A percentile compares a stretch with the other conserved stretches of the same genome.
Conservation (phyloP, 768 basidiomycete genomes). For the Wakefieldia striispora region DNA sequence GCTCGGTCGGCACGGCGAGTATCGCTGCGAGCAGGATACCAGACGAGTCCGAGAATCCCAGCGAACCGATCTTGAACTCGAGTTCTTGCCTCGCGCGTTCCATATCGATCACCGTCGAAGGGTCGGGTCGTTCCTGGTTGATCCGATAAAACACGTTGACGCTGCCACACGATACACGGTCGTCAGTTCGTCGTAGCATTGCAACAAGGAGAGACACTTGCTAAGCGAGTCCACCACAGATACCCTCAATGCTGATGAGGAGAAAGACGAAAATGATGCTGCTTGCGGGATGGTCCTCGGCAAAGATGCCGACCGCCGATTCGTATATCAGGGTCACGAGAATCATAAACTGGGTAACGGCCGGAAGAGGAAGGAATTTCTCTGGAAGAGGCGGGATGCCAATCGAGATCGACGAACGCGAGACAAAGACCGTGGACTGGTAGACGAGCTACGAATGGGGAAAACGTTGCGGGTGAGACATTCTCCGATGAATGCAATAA, state of each 20-base stretch:
- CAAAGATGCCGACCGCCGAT: constrained; percentile 66
- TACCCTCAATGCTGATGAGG: constrained; percentile 83
- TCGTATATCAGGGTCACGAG: constrained; percentile 62
- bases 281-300: constrained; percentile 38
- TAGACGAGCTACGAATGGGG: constrained; percentile 61
- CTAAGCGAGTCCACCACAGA: constrained; percentile 94
- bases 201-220: constrained; percentile 35
- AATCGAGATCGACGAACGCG: constrained; percentile 85
- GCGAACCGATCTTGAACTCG: constrained; percentile 88
- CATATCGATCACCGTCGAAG: constrained; percentile 43
- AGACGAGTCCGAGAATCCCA: constrained; percentile 80
- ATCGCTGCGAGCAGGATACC: constrained; percentile 54
- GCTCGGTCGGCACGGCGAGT: constrained; percentile 50
- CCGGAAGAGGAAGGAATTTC: constrained; percentile 68
- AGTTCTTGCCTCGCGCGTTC: constrained; percentile 71
- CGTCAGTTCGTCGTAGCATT: background rate
- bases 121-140: constrained; percentile 65
- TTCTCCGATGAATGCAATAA: background rate
- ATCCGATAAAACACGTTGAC: constrained; percentile 86
- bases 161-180: constrained; percentile 35
- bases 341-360: constrained; percentile 66
- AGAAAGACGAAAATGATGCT: constrained; percentile 67
- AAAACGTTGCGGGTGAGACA: constrained; percentile 2
- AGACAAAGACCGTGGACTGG: constrained; percentile 89
- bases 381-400: constrained; percentile 78